Base-by-base conservation (phyloP, 495 filamentous ascomycete genomes). In the Penicillium macrosclerotiorum region DNA sequence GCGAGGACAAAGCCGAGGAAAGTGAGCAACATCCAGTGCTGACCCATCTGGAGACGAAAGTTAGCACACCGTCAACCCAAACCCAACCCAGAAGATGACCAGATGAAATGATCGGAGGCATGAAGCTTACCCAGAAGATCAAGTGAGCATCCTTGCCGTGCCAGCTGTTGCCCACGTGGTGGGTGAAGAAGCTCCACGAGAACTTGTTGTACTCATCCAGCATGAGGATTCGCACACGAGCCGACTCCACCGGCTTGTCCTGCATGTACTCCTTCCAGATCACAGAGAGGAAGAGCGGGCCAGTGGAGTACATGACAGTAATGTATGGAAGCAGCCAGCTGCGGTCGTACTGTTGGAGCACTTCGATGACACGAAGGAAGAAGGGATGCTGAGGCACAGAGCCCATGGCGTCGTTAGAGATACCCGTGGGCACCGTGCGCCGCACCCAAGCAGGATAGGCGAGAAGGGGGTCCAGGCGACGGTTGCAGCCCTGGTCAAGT, bases 351-450 rank as follows among this genome's bases (percentile, higher is more conserved):
- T 68, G 62, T 40, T 84, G 75, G 29, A 95, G 70, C 12, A 74
- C 70, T 52, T 88, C 81, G 43, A 90, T 89, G 19, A 86, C 78
- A 29, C 73, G 75, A 8, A 82, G 71, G 75, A 92, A 94, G 73
- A 90, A 95, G 0, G 87, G 88, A 54, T 95, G 90, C 41, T 85
- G 76, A 1, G 88, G 88, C 3, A 86, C 75, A 11, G 86, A 71
- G 31, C 86, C 90, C 80, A 95, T 92, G 20, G 85, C 88, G 61
- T 95, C 89, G 68, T 95, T 95, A 39, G 84, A 88, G 54, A 95
- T 88, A 33, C 90, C 90, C 7, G 88, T 93, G 8, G 90, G 89
- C 1, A 77, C 74, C 8, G 86, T 90, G 42, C 82, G 82, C 51
- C 89, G 85, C 14, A 92, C 75, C 88, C 89, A 95, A 23, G 86